Base-by-base conservation (phyloP, 176 grass and related monocot genomes). In the Sorghum bicolor region DNA sequence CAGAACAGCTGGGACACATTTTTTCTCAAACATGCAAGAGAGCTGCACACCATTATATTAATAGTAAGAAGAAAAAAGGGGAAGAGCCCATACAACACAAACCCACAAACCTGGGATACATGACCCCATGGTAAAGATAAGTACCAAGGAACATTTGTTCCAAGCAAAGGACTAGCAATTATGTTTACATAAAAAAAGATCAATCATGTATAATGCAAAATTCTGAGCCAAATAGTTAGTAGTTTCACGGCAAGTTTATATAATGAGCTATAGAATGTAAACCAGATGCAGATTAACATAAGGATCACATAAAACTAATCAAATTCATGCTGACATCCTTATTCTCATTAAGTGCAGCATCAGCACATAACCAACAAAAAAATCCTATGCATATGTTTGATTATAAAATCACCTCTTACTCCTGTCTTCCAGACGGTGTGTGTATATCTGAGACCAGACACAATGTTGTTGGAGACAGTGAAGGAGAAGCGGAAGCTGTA, bases 361-460 rank as follows among this genome's bases (percentile, higher is more conserved):
- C 32, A 38, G 31, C 2, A 60, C 0, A 9, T 48, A 81, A 25
- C 1, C 16, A 68, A 45, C 25, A 79, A 67, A 58, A 25, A 4
- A 76, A 32, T n/a, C 6, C 20, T 58, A 58, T 16, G 9, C 19
- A 76, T 36, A 57, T 36, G 32, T 16, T 72, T 45, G 24, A 72
- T 45, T 17, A 72, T 45, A 53, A 25, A 48, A 14, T 86, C 55
- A 90, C 89, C 89, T 90, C 89, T 78, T 55, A 90, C 76, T 29
- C 58, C 66, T 25, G 84, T 87, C 84, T 87, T 90, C 89, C 89
- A 87, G 47, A 90, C 80, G 0, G 84, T 90, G 64, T 87, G 86
- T 70, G 74, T 90, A 30, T 90, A 90, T 73, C 84, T 81, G 66
- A 90, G 89, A 33, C 89, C 89, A 12, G 89, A 90, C n/a, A 90